Evolutionary conservation across 2,329 filamentous ascomycete genomes (phyloP).

Genomic region (Fonsecaea monophora): DNA sequence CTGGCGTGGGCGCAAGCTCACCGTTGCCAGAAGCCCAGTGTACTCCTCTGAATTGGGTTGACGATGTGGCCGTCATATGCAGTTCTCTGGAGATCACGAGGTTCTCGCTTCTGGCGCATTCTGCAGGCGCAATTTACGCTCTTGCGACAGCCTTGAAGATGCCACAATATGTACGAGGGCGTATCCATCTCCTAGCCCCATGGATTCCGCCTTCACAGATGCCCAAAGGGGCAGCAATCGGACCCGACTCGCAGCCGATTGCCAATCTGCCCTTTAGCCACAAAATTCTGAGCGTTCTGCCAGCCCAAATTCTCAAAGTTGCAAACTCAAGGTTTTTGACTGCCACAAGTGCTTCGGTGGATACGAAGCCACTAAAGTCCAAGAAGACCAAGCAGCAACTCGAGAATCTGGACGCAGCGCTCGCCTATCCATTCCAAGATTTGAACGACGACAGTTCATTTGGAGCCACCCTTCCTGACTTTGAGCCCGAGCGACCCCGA

Average conservation of each 20-base stretch:
- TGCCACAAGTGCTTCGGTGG: constrained; percentile 68
- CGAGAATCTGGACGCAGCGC: constrained; percentile 25
- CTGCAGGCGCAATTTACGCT: constrained; percentile 96
- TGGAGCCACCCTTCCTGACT: constrained; percentile 14
- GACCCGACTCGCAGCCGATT: constrained; percentile 68
- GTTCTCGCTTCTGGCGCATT: constrained; percentile 95
- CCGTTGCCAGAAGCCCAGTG: constrained; percentile 79
- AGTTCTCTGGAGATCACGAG: constrained; percentile 90
- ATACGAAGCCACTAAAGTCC: constrained; percentile 37
- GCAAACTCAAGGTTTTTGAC: constrained; percentile 96
- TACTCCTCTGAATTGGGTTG: constrained; percentile 90
- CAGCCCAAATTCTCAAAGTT: constrained; percentile 87
- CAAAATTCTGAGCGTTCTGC: constrained; percentile 85
- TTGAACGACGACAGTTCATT: constrained; percentile 24
- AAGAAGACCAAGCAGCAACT: constrained; percentile 32
- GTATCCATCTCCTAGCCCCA: constrained; percentile 90
- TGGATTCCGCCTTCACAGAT: constrained; percentile 98
- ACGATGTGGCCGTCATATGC: constrained; percentile 92
- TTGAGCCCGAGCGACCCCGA: constrained; percentile 25
- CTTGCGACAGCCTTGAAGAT: constrained; percentile 93
- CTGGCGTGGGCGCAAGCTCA: constrained; percentile 91
- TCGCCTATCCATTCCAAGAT: constrained; percentile 28
- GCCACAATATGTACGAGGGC: constrained; percentile 92
- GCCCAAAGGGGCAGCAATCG: constrained; percentile 66
- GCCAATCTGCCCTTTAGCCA: constrained; percentile 91